Evolutionary conservation across 2,329 filamentous ascomycete species (phyloP).

Genomic region (Zymoseptoria brevis): DNA sequence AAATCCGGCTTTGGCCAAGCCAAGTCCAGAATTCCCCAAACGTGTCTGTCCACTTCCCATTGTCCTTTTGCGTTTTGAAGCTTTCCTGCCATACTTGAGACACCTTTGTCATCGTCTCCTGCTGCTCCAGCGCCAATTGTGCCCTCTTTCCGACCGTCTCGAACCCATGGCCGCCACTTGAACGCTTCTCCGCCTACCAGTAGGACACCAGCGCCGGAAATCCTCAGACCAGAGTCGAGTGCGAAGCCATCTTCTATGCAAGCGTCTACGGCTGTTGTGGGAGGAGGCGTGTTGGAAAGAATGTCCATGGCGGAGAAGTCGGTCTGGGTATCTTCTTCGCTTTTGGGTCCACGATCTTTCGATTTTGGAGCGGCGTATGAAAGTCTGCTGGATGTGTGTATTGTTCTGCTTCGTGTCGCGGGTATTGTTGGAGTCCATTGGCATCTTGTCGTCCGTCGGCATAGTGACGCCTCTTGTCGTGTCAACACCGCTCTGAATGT

Average conservation of each 20-base stretch:
- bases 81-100: slow-evolving; percentile 30
- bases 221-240: slow-evolving; percentile 69
- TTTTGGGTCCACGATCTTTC: slow-evolving; percentile 54
- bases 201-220: slow-evolving; percentile 62
- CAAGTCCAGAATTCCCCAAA: slow-evolving; percentile 67
- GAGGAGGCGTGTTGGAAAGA: slow-evolving; percentile 63
- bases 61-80: slow-evolving; percentile 71
- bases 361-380: slow-evolving; percentile 33
- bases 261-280: slow-evolving; percentile 74
- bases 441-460: background rate
- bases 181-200: slow-evolving; percentile 84
- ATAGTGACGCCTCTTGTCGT: background rate
- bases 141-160: slow-evolving; percentile 30
- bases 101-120: slow-evolving; percentile 29
- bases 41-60: slow-evolving; percentile 63
- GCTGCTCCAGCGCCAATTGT: slow-evolving; percentile 30
- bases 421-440: too few species aligned
- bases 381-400: background rate
- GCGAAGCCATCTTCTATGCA: slow-evolving; percentile 79
- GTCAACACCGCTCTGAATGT: background rate
- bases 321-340: slow-evolving; percentile 55
- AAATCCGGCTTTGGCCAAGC: slow-evolving; percentile 92
- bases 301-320: slow-evolving; percentile 75
- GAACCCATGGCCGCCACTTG: slow-evolving; percentile 74
- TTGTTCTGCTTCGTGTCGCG: too few species aligned